A percentile compares a stretch with the other conserved stretches of the same genome.
Evolutionary conservation across 2,329 filamentous ascomycete genomes (phyloP).

Genomic region (Helicocarpus griseus): DNA sequence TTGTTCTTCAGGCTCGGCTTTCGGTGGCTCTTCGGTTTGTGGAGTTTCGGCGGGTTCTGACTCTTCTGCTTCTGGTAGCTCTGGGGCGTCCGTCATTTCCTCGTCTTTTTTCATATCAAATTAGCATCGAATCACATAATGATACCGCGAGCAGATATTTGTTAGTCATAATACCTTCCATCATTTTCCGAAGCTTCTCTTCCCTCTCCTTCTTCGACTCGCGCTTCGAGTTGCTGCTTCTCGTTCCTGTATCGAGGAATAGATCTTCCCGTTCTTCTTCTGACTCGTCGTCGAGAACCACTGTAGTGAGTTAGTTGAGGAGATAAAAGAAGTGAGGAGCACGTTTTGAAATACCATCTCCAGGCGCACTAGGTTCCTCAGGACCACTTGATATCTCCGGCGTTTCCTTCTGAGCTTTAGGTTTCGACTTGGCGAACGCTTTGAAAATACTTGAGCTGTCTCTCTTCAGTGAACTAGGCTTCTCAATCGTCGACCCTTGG

Average conservation of each 20-base stretch:
- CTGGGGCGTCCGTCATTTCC: slow-evolving; percentile 48
- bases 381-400: slow-evolving; percentile 28
- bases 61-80: slow-evolving; percentile 23
- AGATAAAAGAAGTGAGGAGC: background rate
- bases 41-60: slow-evolving; percentile 12
- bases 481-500: slow-evolving; percentile 28
- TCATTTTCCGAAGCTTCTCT: slow-evolving; percentile 61
- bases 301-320: slow-evolving; percentile 15
- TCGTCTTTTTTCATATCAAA: slow-evolving; percentile 36
- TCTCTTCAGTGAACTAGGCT: slow-evolving; percentile 44
- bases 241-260: slow-evolving; percentile 33
- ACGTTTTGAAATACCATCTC: slow-evolving; percentile 43
- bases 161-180: slow-evolving; percentile 58
- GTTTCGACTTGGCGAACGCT: slow-evolving; percentile 64
- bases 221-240: slow-evolving; percentile 27
- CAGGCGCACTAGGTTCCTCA: slow-evolving; percentile 27
- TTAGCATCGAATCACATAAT: no score
- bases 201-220: slow-evolving; percentile 53
- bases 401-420: slow-evolving; percentile 43
- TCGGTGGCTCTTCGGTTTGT: slow-evolving; percentile 20
- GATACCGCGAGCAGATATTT: no score
- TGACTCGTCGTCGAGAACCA: slow-evolving; percentile 42
- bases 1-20: slow-evolving; percentile 40
- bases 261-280: slow-evolving; percentile 47
- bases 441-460: slow-evolving; percentile 60